A percentile compares a stretch with the other conserved stretches of the same genome.
Conservation (phyloP, 2,329 filamentous ascomycete species). For the Pseudocercospora pini-densiflorae region DNA sequence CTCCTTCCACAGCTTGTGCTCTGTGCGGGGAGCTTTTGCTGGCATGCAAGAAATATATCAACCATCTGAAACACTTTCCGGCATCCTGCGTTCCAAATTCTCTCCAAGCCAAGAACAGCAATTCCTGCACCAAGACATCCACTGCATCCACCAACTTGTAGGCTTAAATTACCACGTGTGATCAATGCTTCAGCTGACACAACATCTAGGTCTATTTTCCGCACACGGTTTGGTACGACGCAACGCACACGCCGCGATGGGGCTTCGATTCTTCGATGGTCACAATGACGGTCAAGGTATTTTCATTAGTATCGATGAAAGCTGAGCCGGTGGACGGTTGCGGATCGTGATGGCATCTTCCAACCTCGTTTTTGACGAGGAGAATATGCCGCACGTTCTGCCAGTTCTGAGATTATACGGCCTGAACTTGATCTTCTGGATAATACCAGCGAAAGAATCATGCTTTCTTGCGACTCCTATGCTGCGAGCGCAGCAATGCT, state of each 20-base stretch:
- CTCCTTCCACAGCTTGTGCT: background rate
- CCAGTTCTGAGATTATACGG: slow-evolving; percentile 86
- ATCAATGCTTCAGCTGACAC: slow-evolving; percentile 4
- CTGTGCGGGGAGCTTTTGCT: slow-evolving; percentile 3
- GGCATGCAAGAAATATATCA: background rate
- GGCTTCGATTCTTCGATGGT: slow-evolving; percentile 21
- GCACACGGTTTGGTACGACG: background rate
- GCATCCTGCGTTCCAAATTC: background rate
- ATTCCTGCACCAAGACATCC: background rate
- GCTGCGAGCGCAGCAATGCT: slow-evolving; percentile 29
- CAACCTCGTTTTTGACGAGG: slow-evolving; percentile 21
- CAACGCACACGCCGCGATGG: slow-evolving; percentile 23
- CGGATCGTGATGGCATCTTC: slow-evolving; percentile 22
- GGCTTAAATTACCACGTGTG: background rate
- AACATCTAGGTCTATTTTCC: background rate
- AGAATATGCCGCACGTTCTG: slow-evolving; percentile 26
- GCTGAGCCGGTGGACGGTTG: slow-evolving; percentile 30
- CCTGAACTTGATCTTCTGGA: slow-evolving; percentile 93
- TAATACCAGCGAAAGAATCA: slow-evolving; percentile 99
- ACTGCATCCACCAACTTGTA: slow-evolving; percentile 7
- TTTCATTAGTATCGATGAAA: slow-evolving; percentile 26
- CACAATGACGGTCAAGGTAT: slow-evolving; percentile 30
- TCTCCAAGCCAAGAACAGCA: background rate
- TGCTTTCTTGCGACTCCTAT: slow-evolving; percentile 63
- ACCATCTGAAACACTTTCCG: background rate